Percentiles rank a stretch among this genome's conserved stretches.
phyloP scores from a whole-genome alignment of 2,329 filamentous ascomycete genomes.

The Arthrobotrys sinensis region DNA sequence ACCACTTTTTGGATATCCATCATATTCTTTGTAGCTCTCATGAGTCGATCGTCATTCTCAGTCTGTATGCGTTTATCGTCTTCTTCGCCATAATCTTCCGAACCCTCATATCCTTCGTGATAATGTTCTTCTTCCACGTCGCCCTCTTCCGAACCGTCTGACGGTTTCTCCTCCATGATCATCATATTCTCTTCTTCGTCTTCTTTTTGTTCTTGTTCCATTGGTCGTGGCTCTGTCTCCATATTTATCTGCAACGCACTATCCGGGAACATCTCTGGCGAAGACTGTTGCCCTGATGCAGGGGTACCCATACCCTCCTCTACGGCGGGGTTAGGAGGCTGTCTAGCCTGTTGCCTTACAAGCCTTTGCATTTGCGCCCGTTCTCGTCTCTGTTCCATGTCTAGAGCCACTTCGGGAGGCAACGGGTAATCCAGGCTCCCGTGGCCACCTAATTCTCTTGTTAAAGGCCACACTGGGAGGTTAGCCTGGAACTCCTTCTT shows the following conservation, averaged over 20 bases:
- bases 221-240: neutral
- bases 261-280: neutral
- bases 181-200: neutral
- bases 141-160: too few species aligned
- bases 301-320: too few species aligned
- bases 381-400: too few species aligned
- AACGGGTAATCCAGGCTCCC: neutral
- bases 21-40: too few species aligned
- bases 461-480: neutral
- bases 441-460: neutral
- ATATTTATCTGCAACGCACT: neutral
- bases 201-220: neutral
- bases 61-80: too few species aligned
- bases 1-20: neutral
- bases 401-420: too few species aligned
- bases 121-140: too few species aligned
- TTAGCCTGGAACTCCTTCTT: constrained; percentile 1
- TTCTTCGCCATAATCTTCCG: too few species aligned
- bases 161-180: too few species aligned
- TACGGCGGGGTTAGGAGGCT: neutral
- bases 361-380: too few species aligned
- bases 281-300: neutral
- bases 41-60: too few species aligned
- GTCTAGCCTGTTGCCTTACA: neutral
- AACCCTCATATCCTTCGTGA: too few species aligned